Evolutionary conservation across 257 asterid species (phyloP).

Genomic region (Gentiana macrophylla): DNA sequence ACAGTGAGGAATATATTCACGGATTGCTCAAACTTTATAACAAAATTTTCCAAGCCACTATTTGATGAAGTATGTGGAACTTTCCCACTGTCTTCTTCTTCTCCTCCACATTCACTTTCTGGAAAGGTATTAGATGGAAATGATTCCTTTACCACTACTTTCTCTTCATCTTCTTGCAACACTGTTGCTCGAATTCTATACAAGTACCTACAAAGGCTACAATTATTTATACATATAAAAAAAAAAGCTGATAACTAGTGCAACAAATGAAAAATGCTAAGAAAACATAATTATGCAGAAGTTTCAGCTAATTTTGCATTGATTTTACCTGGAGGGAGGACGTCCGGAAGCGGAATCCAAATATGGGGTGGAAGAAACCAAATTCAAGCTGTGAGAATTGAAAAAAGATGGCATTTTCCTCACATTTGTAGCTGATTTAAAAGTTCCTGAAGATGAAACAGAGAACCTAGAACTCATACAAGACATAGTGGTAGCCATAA

Average conservation of each 20-base stretch:
- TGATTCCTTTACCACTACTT: constrained; percentile 59
- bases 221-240: constrained; percentile 7
- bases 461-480: constrained; percentile 27
- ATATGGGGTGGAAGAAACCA: neutral
- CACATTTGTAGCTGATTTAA: constrained; percentile 16
- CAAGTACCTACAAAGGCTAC: constrained; percentile 32
- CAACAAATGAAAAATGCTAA: too few species aligned
- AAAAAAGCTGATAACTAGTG: neutral
- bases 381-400: constrained; percentile 13
- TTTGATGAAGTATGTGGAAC: constrained; percentile 32
- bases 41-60: constrained; percentile 49
- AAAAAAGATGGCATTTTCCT: constrained; percentile 22
- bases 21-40: constrained; percentile 81
- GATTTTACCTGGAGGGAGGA: constrained; percentile 38
- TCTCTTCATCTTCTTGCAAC: constrained; percentile 69
- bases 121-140: constrained; percentile 52
- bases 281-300: too few species aligned
- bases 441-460: constrained; percentile 18
- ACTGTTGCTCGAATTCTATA: constrained; percentile 48
- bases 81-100: constrained; percentile 26
- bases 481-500: constrained; percentile 40
- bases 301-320: too few species aligned
- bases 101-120: constrained; percentile 28
- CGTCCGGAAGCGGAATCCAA: constrained; percentile 15
- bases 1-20: constrained; percentile 77